Conservation (phyloP, 202 grass and related monocot species). For the Brachypodium distachyon region DNA sequence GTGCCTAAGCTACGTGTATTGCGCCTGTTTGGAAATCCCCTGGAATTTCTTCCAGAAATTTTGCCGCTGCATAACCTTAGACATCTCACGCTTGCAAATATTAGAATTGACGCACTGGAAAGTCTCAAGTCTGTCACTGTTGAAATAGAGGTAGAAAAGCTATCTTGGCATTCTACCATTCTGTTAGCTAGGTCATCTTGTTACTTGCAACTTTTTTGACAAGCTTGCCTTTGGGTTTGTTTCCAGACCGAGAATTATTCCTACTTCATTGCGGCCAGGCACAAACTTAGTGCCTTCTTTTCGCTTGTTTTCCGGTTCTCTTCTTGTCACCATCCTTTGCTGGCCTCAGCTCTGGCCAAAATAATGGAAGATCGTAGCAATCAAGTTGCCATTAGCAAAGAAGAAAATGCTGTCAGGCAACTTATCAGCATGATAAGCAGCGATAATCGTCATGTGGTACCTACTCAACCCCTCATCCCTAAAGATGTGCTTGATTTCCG, state of each 20-base stretch:
- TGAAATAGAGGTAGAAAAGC: conserved; percentile 75
- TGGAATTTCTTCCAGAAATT: conserved; percentile 99
- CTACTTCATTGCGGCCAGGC: conserved; percentile 78
- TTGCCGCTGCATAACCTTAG: conserved; percentile 86
- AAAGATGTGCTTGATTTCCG: not conserved
- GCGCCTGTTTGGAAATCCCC: conserved; percentile 91
- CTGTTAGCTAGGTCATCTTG: not conserved
- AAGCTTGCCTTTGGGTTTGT: conserved; percentile 4
- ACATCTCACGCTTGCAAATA: conserved; percentile 95
- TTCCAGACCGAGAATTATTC: conserved; percentile 91
- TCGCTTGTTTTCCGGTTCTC: conserved; percentile 98
- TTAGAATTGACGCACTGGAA: conserved; percentile 94
- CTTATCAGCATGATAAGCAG: conserved; percentile 99
- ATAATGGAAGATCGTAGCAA: conserved; percentile 91
- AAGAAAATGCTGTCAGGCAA: conserved; percentile 87
- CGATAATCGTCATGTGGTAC: conserved; percentile 91
- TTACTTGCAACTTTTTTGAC: conserved; percentile 3
- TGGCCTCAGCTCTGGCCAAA: conserved; percentile 90
- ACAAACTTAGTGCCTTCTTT: conserved; percentile 96
- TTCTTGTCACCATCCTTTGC: conserved; percentile 93
- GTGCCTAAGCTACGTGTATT: conserved; percentile 84
- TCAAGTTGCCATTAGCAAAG: conserved; percentile 83
- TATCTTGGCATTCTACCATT: conserved; percentile 12
- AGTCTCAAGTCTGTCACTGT: conserved; percentile 86
- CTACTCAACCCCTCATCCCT: not conserved